Conservation (phyloP, 495 filamentous ascomycete genomes). For the Tirmania nivea region DNA sequence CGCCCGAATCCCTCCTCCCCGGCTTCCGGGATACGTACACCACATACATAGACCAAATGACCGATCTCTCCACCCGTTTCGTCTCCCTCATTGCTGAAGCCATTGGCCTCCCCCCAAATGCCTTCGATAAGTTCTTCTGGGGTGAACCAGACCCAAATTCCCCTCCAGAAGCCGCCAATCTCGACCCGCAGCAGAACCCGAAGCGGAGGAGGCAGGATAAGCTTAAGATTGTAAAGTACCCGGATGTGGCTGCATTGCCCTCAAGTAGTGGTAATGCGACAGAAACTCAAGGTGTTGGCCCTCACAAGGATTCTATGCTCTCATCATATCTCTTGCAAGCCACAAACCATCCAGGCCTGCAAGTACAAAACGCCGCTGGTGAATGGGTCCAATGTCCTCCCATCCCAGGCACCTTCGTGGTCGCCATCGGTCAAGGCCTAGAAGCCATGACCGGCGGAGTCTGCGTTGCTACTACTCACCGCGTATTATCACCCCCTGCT, state of each 20-base stretch:
- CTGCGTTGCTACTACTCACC: constrained; percentile 67
- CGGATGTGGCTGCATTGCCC: constrained; percentile 12
- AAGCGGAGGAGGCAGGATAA: constrained; percentile 40
- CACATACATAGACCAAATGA: constrained; percentile 55
- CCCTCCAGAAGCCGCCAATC: not conserved
- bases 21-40: constrained; percentile 47
- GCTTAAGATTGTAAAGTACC: constrained; percentile 78
- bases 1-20: constrained; percentile 41
- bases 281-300: constrained; percentile 25
- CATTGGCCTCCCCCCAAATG: constrained; percentile 45
- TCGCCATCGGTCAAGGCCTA: constrained; percentile 81
- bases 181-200: not conserved
- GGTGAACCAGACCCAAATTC: not conserved
- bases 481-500: constrained; percentile 43
- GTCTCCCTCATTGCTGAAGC: constrained; percentile 74
- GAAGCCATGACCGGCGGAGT: constrained; percentile 81
- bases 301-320: constrained; percentile 87
- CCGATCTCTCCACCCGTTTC: constrained; percentile 47
- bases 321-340: constrained; percentile 74
- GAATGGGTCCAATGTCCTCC: constrained; percentile 63
- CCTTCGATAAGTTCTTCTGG: constrained; percentile 53
- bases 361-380: constrained; percentile 70
- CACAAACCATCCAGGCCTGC: constrained; percentile 54
- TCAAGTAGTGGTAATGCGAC: not conserved
- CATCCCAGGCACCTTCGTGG: constrained; percentile 43